Base-by-base conservation (phyloP, 192 early-diverging fungal species). In the Coemansia sp. region DNA sequence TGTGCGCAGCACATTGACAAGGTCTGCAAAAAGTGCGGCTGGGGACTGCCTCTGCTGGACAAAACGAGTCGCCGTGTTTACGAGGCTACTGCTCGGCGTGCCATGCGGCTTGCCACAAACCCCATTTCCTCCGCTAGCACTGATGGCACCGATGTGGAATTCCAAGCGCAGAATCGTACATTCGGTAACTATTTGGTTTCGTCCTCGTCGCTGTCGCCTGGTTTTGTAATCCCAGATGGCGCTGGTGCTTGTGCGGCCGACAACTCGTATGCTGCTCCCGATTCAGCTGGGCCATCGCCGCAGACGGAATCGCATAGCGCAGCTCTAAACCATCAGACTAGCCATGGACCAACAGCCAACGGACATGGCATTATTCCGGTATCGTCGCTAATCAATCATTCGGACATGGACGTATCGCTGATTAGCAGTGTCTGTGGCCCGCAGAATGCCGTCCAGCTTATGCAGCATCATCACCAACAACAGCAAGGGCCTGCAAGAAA, bases 1-100 rank as follows among this genome's bases (percentile, higher is more conserved):
- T 99, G 97, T 66, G 89, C 90, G 40, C 95, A 98, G 79, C 97
- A 99, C 70, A 99, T 97, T 59, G 94, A 95, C 75, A 91, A 91
- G 61, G 92, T 93, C 63, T 99, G 97, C 69, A 84, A 84, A 67
- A 96, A 90, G 62, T 99, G 97, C 75, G 97, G 97, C 2, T 99
- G 95, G 95, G 95, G 97, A 1, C 65, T 98, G 38, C 96, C 96
- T n/a, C 67, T 94, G 65, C 76, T 95, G 29, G 87, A 91, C 59
- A 85, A 78, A 46, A 88, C 71, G 40, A 67, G 76, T 36, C 76
- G 76, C 20, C 76, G 81, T 22, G 52, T 76, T 2, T 82, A 81
- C 85, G 71, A 85, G 79, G 64, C 76, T 40, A 64, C 83, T 34
- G 66, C 76, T 49, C 64, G 82, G 22, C 60, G 76, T 38, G 61